Evolutionary conservation across 1,284 basidiomycete species (phyloP).

Genomic region (Apiotrichum mycotoxinovorans): DNA sequence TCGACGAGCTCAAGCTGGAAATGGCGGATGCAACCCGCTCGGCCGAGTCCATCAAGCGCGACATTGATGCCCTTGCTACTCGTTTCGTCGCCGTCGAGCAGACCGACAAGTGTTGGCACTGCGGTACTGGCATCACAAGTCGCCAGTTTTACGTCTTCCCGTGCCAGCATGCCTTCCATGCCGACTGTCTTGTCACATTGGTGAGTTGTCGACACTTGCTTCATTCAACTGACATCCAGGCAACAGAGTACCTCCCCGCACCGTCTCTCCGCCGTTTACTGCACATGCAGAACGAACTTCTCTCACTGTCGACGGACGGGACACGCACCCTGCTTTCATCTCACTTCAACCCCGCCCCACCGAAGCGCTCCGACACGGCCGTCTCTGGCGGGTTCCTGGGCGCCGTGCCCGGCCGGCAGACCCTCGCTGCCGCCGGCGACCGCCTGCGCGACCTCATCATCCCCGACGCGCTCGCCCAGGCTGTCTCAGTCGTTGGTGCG

Average conservation of each 20-base stretch:
- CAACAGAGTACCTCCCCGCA: conserved; percentile 81
- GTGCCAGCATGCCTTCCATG: conserved; percentile 93
- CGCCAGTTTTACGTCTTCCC: conserved; percentile 98
- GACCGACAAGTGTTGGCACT: conserved; percentile 79
- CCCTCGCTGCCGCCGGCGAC: conserved; percentile 82
- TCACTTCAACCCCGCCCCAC: conserved; percentile 22
- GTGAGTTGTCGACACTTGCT: conserved; percentile 55
- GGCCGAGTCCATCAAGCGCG: conserved; percentile 88
- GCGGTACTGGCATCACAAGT: conserved; percentile 69
- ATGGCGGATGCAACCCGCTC: conserved; percentile 94
- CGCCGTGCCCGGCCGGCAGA: conserved; percentile 63
- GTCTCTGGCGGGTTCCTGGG: conserved; percentile 33
- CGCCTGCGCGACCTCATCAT: conserved; percentile 82
- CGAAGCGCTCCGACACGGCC: conserved; percentile 18
- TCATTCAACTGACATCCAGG: conserved; percentile 55
- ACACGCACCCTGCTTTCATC: conserved; percentile 39
- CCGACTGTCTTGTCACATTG: conserved; percentile 86
- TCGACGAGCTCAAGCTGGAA: conserved; percentile 83
- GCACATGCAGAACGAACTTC: conserved; percentile 73
- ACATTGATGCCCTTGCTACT: conserved; percentile 77
- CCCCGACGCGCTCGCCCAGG: conserved; percentile 75
- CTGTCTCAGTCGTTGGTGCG: conserved; percentile 38
- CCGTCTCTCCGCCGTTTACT: conserved; percentile 76
- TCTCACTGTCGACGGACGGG: conserved; percentile 52
- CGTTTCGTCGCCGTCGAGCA: conserved; percentile 93